phyloP scores from a whole-genome alignment of 495 filamentous ascomycete genomes.

The Hypoxylon perforatum region DNA sequence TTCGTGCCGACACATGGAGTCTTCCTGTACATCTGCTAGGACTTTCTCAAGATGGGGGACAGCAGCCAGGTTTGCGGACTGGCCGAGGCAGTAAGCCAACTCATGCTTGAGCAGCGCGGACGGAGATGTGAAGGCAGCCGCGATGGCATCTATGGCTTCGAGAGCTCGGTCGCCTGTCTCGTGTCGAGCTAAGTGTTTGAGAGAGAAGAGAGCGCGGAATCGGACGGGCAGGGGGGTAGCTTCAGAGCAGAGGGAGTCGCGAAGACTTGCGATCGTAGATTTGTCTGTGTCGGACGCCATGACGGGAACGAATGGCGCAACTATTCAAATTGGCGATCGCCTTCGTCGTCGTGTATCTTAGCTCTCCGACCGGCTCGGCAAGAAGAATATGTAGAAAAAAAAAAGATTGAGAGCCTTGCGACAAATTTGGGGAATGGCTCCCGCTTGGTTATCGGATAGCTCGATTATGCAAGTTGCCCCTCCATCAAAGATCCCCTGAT shows the following conservation, averaged over 20 bases:
- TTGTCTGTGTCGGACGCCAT: conserved; percentile 41
- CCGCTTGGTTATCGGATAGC: conserved; percentile 10
- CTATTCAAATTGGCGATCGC: neutral
- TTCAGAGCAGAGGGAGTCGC: conserved; percentile 82
- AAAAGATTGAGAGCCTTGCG: neutral
- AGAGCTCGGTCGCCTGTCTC: conserved; percentile 70
- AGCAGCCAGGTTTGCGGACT: conserved; percentile 80
- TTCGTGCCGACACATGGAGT: conserved; percentile 96
- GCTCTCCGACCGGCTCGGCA: neutral
- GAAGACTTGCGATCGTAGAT: conserved; percentile 68
- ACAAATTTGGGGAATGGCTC: conserved; percentile 18
- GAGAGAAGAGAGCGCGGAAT: conserved; percentile 97
- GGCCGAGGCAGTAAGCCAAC: conserved; percentile 95
- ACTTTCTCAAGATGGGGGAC: conserved; percentile 78
- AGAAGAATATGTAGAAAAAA: neutral
- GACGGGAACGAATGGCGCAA: conserved; percentile 1
- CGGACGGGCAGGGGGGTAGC: conserved; percentile 82
- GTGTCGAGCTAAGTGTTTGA: conserved; percentile 88
- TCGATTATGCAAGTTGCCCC: conserved; percentile 36
- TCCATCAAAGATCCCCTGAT: conserved; percentile 22
- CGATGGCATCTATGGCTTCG: conserved; percentile 90
- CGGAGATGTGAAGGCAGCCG: conserved; percentile 83
- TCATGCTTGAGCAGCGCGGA: conserved; percentile 95
- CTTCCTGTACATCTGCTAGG: conserved; percentile 81
- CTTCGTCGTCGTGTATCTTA: neutral